Conservation (phyloP, 495 filamentous ascomycete species). For the Baudoinia panamericana region DNA sequence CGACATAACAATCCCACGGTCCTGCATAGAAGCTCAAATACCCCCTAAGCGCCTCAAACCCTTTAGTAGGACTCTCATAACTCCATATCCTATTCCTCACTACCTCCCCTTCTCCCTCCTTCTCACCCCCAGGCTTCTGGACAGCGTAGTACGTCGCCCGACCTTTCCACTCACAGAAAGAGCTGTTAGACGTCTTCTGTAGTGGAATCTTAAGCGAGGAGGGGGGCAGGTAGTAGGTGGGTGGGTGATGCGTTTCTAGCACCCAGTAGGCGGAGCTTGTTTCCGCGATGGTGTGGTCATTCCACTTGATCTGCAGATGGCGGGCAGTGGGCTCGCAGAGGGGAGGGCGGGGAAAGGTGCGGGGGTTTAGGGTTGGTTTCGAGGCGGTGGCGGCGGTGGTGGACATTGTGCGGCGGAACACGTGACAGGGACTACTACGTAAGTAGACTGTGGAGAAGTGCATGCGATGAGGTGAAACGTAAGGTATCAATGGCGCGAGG, state of each 20-base stretch:
- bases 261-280: conserved; percentile 45
- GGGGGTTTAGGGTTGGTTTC: conserved; percentile 35
- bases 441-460: too few species aligned
- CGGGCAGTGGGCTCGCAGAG: conserved; percentile 37
- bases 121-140: conserved; percentile 25
- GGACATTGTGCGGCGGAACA: conserved; percentile 16
- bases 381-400: conserved; percentile 19
- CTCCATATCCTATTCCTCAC: conserved; percentile 41
- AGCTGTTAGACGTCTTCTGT: conserved; percentile 33
- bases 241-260: conserved; percentile 46
- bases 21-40: conserved; percentile 41
- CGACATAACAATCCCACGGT: conserved; percentile 47
- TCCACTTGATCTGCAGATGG: conserved; percentile 42
- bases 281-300: conserved; percentile 39
- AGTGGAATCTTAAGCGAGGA: conserved; percentile 31
- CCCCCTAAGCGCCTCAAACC: conserved; percentile 38
- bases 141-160: conserved; percentile 38
- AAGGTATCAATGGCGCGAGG: too few species aligned
- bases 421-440: too few species aligned
- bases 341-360: conserved; percentile 46
- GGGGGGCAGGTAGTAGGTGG: conserved; percentile 45
- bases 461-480: too few species aligned
- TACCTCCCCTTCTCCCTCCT: conserved; percentile 27
- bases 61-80: conserved; percentile 38
- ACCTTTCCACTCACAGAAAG: conserved; percentile 47